A percentile compares a stretch with the other conserved stretches of the same genome.
Evolutionary conservation across 2,329 filamentous ascomycete species (phyloP).

Genomic region (Grosmannia huntii): DNA sequence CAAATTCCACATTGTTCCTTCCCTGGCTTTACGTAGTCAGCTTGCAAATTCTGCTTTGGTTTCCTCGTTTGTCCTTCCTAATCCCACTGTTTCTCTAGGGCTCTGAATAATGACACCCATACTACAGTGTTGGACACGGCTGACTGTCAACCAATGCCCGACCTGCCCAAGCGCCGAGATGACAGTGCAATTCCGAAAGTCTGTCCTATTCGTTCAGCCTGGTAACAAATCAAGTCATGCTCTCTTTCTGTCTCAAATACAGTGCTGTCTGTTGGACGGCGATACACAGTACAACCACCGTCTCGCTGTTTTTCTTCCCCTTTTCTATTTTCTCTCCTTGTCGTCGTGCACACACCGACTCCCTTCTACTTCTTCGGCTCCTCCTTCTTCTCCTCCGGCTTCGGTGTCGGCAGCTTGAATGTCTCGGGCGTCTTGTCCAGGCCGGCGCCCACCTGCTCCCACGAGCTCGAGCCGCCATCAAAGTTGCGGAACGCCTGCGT

Average conservation of each 20-base stretch:
- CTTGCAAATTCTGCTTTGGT: not conserved
- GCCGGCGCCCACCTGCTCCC: conserved; percentile 56
- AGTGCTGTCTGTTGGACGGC: not conserved
- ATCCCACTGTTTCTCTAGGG: too few species aligned
- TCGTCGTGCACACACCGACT: not conserved
- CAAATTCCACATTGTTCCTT: not conserved
- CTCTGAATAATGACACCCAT: too few species aligned
- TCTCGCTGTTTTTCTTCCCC: not conserved
- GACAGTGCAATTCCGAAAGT: not conserved
- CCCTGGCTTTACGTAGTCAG: not conserved
- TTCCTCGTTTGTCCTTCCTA: not conserved
- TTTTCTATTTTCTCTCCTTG: not conserved
- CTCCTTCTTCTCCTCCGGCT: conserved; percentile 85
- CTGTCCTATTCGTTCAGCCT: not conserved
- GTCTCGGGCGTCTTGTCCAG: conserved; percentile 66
- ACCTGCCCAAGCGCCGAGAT: not conserved
- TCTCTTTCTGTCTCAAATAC: not conserved
- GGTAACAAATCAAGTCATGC: not conserved
- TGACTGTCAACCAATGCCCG: too few species aligned
- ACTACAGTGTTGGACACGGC: not conserved
- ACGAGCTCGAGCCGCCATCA: conserved; percentile 67
- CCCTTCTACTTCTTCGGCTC: conserved; percentile 68
- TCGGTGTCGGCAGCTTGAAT: conserved; percentile 91
- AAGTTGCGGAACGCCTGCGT: conserved; percentile 99
- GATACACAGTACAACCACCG: not conserved